Evolutionary conservation across 2,329 filamentous ascomycete species (phyloP).

Genomic region (Lecanosticta acicola): DNA sequence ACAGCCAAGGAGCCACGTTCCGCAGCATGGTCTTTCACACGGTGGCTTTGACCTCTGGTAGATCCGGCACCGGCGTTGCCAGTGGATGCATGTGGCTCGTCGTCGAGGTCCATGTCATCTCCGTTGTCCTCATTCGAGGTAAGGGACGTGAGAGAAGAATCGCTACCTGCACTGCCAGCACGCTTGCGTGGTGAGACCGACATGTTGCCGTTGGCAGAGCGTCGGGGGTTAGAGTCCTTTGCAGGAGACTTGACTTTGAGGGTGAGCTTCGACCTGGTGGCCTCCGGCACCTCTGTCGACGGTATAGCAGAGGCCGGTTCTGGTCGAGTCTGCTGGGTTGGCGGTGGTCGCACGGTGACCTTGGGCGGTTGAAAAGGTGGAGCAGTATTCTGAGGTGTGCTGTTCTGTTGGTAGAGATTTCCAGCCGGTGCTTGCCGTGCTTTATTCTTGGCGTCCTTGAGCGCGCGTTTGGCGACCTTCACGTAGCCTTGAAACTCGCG

Average conservation of each 20-base stretch:
- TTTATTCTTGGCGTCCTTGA: constrained; percentile 28
- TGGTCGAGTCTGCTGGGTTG: constrained; percentile 17
- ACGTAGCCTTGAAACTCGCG: constrained; percentile 40
- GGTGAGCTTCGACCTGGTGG: constrained; percentile 26
- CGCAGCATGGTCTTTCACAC: constrained; percentile 26
- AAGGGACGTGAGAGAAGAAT: constrained; percentile 34
- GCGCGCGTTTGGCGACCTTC: constrained; percentile 38
- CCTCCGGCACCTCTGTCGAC: constrained; percentile 28
- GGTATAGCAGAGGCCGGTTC: constrained; percentile 18
- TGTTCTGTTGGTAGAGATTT: constrained; percentile 23
- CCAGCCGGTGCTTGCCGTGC: constrained; percentile 33
- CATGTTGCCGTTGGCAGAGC: constrained; percentile 20
- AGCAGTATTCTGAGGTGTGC: constrained; percentile 23
- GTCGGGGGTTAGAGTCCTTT: constrained; percentile 16
- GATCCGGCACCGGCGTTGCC: constrained; percentile 7
- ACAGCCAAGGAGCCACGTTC: constrained; percentile 26
- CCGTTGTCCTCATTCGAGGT: constrained; percentile 29
- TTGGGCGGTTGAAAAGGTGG: neutral
- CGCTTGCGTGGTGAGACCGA: constrained; percentile 26
- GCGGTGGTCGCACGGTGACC: constrained; percentile 12
- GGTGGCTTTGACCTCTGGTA: constrained; percentile 16
- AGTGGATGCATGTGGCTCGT: constrained; percentile 10
- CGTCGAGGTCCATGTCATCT: constrained; percentile 23
- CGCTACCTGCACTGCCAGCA: constrained; percentile 21
- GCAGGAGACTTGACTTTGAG: constrained; percentile 28